phyloP scores from a whole-genome alignment of 257 asterid species.

The Solanum habrochaites region DNA sequence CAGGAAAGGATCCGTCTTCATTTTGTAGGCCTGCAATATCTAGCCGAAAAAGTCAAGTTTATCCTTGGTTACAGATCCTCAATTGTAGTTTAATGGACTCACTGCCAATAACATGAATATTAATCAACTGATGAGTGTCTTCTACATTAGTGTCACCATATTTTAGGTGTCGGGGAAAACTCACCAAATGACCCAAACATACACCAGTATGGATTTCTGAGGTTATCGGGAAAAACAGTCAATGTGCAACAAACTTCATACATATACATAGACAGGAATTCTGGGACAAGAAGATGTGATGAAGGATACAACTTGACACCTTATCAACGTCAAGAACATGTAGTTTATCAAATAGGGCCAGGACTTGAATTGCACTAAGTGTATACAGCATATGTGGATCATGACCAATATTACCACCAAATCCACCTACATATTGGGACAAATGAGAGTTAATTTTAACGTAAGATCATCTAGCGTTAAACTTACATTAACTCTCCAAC shows the following conservation, averaged over 20 bases:
- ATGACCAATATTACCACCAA: conserved; percentile 92
- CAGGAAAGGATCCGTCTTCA: conserved; percentile 84
- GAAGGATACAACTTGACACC: conserved; percentile 76
- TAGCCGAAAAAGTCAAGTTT: conserved; percentile 41
- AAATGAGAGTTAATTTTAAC: not conserved
- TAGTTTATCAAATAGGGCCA: conserved; percentile 75
- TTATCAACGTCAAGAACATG: conserved; percentile 65
- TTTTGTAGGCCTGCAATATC: conserved; percentile 78
- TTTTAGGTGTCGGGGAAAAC: not conserved
- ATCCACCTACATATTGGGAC: conserved; percentile 49
- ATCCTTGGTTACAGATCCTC: not conserved
- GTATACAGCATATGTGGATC: conserved; percentile 81
- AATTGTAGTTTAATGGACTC: not conserved
- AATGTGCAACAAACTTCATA: not conserved
- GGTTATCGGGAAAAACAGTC: not conserved
- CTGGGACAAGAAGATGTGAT: not conserved
- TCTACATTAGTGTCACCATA: not conserved
- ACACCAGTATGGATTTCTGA: not conserved
- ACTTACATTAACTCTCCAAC: not conserved
- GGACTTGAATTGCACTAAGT: conserved; percentile 88
- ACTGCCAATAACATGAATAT: not conserved
- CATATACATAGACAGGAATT: not conserved
- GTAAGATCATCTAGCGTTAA: not conserved
- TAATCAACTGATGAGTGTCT: not conserved
- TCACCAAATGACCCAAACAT: not conserved